Evolutionary conservation across 768 basidiomycete genomes (phyloP).

Genomic region (Exidia glandulosa): DNA sequence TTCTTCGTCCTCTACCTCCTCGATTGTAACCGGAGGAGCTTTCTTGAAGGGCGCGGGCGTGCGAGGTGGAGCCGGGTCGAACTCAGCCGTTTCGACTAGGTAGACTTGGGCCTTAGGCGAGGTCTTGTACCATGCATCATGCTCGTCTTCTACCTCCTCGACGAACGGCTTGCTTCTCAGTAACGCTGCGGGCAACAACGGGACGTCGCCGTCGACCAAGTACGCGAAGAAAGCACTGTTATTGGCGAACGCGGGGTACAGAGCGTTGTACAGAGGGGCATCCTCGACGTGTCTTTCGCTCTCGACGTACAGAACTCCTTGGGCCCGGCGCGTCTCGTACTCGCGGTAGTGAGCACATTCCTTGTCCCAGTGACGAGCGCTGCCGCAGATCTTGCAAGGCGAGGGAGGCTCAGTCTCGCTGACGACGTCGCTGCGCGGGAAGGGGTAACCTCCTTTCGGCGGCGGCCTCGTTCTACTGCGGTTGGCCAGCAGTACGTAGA

Average conservation of each 20-base stretch:
- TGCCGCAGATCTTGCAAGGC: background rate
- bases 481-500: background rate
- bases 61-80: no score
- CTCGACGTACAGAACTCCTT: background rate
- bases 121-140: no score
- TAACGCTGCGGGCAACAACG: background rate
- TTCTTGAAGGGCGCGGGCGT: no score
- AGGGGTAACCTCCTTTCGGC: background rate
- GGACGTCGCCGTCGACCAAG: background rate
- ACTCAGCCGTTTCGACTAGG: no score
- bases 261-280: background rate
- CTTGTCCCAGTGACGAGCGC: background rate
- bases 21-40: no score
- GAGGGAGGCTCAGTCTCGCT: background rate
- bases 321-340: background rate
- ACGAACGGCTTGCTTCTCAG: background rate
- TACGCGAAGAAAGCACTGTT: background rate
- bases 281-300: background rate
- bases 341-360: background rate
- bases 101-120: no score
- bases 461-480: background rate
- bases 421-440: background rate
- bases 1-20: background rate
- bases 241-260: background rate
- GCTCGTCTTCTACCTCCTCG: background rate